Percentiles rank a stretch among this genome's conserved stretches.
Conservation (phyloP, 2,329 filamentous ascomycete genomes). For the Phialemonium atrogriseum region DNA sequence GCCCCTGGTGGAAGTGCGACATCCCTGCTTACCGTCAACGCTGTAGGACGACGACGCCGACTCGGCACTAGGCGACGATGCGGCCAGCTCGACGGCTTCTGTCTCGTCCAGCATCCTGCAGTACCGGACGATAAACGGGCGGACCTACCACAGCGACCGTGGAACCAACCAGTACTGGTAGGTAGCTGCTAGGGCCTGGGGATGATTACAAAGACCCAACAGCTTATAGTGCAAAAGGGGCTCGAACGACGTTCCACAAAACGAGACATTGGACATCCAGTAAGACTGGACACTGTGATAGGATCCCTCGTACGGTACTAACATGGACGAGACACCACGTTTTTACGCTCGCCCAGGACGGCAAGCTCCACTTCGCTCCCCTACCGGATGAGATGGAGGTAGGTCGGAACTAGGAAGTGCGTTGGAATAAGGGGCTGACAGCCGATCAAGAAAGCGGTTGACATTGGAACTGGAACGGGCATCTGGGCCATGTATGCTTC, state of each 20-base stretch:
- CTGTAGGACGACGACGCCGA: constrained; percentile 6
- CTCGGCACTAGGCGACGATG: too few relatives aligned
- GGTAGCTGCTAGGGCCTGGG: neutral
- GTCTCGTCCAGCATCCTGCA: constrained; percentile 20
- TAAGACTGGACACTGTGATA: constrained; percentile 3
- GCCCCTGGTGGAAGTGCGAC: too few relatives aligned
- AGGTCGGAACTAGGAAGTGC: too few relatives aligned
- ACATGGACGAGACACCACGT: constrained; percentile 14
- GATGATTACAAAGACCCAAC: too few relatives aligned
- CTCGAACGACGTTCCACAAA: constrained; percentile 22
- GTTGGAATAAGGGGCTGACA: too few relatives aligned
- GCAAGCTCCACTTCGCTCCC: constrained; percentile 17
- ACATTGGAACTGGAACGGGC: constrained; percentile 44
- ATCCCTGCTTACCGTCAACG: too few relatives aligned
- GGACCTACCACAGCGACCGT: constrained; percentile 21
- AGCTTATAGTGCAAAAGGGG: constrained; percentile 5
- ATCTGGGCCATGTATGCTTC: constrained; percentile 32
- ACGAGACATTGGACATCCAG: constrained; percentile 22
- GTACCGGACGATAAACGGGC: constrained; percentile 21
- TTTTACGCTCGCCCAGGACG: constrained; percentile 13
- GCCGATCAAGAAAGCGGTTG: constrained; percentile 26
- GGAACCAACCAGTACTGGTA: constrained; percentile 21
- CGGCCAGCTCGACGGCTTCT: too few relatives aligned
- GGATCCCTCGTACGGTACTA: neutral
- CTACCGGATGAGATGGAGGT: constrained; percentile 12